phyloP scores from a whole-genome alignment of 225 moss, liverwort and hornwort species.

The Takakia lepidozioides region DNA sequence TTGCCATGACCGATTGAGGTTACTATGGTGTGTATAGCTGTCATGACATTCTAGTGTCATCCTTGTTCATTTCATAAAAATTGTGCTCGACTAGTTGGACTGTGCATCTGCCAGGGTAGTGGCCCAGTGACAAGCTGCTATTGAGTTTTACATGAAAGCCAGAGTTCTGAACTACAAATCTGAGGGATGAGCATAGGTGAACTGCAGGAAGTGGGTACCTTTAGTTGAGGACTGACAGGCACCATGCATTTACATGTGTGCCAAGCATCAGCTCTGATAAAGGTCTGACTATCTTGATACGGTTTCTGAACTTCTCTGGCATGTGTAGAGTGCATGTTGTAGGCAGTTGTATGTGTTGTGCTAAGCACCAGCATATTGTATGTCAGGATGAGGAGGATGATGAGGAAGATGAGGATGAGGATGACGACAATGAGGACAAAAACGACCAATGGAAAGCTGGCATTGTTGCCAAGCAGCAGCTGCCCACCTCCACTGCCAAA shows the following conservation, averaged over 20 bases:
- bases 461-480: too few relatives aligned
- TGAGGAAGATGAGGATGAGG: too few relatives aligned
- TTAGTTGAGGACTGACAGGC: too few relatives aligned
- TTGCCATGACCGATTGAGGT: neutral
- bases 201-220: neutral
- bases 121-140: neutral
- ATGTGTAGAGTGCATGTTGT: neutral
- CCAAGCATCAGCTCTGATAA: too few relatives aligned
- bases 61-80: too few relatives aligned
- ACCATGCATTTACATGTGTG: too few relatives aligned
- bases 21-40: neutral
- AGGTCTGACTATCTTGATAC: neutral
- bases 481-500: too few relatives aligned
- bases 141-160: too few relatives aligned
- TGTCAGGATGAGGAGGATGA: constrained; percentile 12
- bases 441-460: neutral
- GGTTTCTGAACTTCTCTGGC: neutral
- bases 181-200: neutral
- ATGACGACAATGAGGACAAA: neutral
- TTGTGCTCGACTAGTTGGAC: too few relatives aligned
- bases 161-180: too few relatives aligned
- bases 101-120: too few relatives aligned
- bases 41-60: neutral
- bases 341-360: neutral
- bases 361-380: constrained; percentile 22